Percentiles rank a stretch among this genome's conserved stretches.
Evolutionary conservation across 352 stramenopile species (phyloP).

Genomic region (Phytophthora tubulina): DNA sequence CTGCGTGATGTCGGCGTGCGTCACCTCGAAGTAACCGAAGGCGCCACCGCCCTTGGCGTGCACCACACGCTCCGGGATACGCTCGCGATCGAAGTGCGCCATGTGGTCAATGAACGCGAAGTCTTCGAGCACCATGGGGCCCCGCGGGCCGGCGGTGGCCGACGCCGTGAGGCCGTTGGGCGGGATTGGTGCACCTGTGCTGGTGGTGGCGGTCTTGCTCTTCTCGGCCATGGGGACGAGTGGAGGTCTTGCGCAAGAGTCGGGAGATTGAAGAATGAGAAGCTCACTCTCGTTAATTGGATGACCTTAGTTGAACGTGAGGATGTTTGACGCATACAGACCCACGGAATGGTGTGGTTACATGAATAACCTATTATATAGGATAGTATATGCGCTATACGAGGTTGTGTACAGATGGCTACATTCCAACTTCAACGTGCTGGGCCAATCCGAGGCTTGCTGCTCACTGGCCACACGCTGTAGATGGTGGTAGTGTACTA

Average conservation of each 20-base stretch:
- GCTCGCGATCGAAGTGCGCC: conserved; percentile 93
- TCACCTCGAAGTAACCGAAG: conserved; percentile 94
- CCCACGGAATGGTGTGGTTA: conserved; percentile 30
- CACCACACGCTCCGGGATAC: conserved; percentile 93
- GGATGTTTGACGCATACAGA: conserved; percentile 40
- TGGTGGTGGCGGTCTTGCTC: conserved; percentile 54
- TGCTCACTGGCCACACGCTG: background rate
- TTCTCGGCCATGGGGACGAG: conserved; percentile 30
- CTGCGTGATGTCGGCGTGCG: conserved; percentile 57
- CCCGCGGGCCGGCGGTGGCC: conserved; percentile 64
- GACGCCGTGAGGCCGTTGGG: conserved; percentile 78
- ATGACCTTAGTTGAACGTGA: conserved; percentile 7
- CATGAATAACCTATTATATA: background rate
- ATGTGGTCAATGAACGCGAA: conserved; percentile 91
- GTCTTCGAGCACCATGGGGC: conserved; percentile 82
- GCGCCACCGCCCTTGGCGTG: conserved; percentile 92
- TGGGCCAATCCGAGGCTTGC: conserved; percentile 20
- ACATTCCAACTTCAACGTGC: conserved; percentile 24
- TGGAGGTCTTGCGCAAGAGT: conserved; percentile 5
- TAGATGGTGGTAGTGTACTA: conserved; percentile 14
- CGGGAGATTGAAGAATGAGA: conserved; percentile 38
- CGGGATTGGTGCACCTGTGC: conserved; percentile 69
- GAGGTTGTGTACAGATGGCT: background rate
- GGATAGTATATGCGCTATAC: background rate
- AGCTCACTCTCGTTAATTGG: background rate